These are phyloP conservation scores for Rhizoclosmatium globosum DNA, from an alignment of 192 early-diverging fungal genomes.

Conservation along the genomic window DNA sequence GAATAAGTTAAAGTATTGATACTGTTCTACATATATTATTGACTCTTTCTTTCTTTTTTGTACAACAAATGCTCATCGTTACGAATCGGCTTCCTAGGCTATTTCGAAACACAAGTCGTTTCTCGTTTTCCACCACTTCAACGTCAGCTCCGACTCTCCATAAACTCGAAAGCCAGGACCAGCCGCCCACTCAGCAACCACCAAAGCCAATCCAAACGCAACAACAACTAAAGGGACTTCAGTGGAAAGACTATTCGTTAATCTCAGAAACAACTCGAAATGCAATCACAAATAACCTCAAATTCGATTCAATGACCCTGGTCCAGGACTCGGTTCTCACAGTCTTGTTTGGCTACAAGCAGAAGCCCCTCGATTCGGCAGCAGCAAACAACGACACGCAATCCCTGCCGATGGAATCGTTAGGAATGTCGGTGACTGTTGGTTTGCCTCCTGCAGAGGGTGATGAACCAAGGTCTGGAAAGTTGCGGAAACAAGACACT, in stretches of 20 bases:
- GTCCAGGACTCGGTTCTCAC: constrained; percentile 87
- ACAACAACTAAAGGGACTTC: not conserved
- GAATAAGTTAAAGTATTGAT: no score
- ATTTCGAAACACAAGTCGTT: no score
- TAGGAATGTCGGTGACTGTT: not conserved
- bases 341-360: constrained; percentile 64
- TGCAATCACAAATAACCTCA: constrained; percentile 57
- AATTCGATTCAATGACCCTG: constrained; percentile 79
- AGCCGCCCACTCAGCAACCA: no score
- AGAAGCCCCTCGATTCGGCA: not conserved
- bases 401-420: not conserved
- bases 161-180: no score
- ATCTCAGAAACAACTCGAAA: constrained; percentile 13
- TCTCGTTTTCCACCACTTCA: not conserved
- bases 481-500: not conserved
- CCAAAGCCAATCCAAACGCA: not conserved
- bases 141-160: not conserved
- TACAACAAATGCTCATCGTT: not conserved
- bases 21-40: no score
- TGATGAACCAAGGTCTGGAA: not conserved
- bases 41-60: no score
- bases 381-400: not conserved
- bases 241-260: constrained; percentile 8
- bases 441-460: not conserved
- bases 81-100: not conserved